Evolutionary conservation across 148 eudicot species (phyloP), one percentile per base, ranked within the genome.

Genomic region (Silene latifolia): DNA sequence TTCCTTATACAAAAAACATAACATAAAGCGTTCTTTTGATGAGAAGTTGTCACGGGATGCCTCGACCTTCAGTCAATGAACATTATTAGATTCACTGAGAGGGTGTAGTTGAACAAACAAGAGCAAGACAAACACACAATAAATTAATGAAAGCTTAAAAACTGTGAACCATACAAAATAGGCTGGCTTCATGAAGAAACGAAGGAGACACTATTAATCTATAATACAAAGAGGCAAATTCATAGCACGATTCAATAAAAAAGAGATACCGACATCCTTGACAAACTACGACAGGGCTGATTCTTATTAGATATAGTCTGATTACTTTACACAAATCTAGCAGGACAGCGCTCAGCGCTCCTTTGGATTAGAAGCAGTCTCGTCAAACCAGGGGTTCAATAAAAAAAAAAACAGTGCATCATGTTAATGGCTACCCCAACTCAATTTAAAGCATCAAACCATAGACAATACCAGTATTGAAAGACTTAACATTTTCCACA

Each of bases 41-140:
- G 8, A 72, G 29, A 53, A 17, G 47, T 71, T 21, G 39, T 18
- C 60, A 56, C 3, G 21, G 64, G 64, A 60, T 21, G 15, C 25
- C 4, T 60, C 64, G 8, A 8, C 44, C 44, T 39, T 39, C 44
- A 39, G 8, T 39, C 44, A 60, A 9, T 60, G 13, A 20, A 60
- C 19, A 20, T 60, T 24, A 60, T 60, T 24, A 24, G 29, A 24
- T 10, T 44, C 54, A 19, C 20, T 10, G 54, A 20, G 51, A 67
- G 53, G 53, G 71, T 20, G 20, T 42, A 15, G 13, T 67, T 67
- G 53, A 20, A 67, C 71, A 67, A 67, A n/a, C 48, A 23, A 17
- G 44, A 35, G 53, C 20, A 20, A 67, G 53, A 54, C 23, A 42
- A 12, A 21, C 23, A 8, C 3, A 9, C 24, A 44, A 12, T 11